A percentile compares a stretch with the other conserved stretches of the same genome.
Evolutionary conservation across 208 protist species (phyloP).

Genomic region (Trypanosoma melophagium): DNA sequence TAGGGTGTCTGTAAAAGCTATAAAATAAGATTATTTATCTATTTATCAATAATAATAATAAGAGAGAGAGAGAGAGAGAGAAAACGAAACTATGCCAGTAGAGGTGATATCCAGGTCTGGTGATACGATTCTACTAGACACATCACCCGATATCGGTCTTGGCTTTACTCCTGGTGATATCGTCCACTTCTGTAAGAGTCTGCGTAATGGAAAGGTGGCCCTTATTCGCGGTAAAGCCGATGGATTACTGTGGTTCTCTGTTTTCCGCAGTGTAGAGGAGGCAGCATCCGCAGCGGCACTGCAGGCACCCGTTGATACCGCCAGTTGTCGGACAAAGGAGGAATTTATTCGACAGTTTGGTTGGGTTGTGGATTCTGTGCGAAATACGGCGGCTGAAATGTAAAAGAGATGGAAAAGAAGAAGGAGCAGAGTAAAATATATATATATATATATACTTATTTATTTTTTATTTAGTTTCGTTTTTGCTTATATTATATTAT

Average conservation of each 20-base stretch:
- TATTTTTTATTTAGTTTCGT: too few species aligned
- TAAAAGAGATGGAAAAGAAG: not conserved
- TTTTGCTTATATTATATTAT: too few species aligned
- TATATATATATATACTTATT: too few species aligned
- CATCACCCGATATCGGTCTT: conserved; percentile 33
- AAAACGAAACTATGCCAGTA: too few species aligned
- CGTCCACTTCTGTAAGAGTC: conserved; percentile 87
- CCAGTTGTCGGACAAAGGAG: conserved; percentile 78
- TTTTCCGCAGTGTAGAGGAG: conserved; percentile 51
- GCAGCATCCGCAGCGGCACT: conserved; percentile 54
- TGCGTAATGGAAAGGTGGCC: conserved; percentile 82
- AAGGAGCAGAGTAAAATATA: too few species aligned
- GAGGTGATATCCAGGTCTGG: conserved; percentile 57
- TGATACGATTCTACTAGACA: conserved; percentile 47
- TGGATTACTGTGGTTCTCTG: conserved; percentile 80
- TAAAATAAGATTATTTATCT: not conserved
- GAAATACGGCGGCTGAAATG: conserved; percentile 32
- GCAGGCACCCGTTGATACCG: conserved; percentile 63
- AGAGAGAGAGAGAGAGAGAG: too few species aligned
- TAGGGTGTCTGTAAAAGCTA: not conserved
- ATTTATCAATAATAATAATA: too few species aligned
- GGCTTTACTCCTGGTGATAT: conserved; percentile 78
- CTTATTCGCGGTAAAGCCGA: conserved; percentile 73
- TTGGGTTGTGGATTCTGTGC: conserved; percentile 68
- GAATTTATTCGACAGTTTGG: conserved; percentile 90